Percentiles rank a stretch among this genome's conserved stretches.
These are phyloP conservation scores for Suillus luteus DNA, from an alignment of 768 basidiomycete species.

Conservation along the genomic window DNA sequence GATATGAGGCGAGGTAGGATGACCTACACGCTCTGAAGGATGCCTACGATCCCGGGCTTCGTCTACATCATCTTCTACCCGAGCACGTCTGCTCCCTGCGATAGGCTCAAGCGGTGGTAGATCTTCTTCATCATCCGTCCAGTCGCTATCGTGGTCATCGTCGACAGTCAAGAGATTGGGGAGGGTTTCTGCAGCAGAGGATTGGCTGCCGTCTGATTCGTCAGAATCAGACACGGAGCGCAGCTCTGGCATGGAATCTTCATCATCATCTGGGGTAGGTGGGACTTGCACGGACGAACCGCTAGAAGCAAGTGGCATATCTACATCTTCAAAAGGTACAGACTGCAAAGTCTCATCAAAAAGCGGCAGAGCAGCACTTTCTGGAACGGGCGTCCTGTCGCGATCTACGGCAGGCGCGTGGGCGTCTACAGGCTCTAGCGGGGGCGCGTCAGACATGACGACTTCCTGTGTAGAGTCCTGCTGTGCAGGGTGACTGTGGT, in stretches of 20 bases:
- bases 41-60: constrained; percentile 63
- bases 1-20: constrained; percentile 24
- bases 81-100: constrained; percentile 46
- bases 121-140: constrained; percentile 34
- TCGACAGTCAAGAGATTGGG: constrained; percentile 29
- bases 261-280: constrained; percentile 29
- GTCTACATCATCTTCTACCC: constrained; percentile 66
- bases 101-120: constrained; percentile 36
- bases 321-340: constrained; percentile 11
- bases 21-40: constrained; percentile 57
- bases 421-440: constrained; percentile 12
- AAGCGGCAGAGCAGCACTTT: constrained; percentile 10
- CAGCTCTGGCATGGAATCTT: constrained; percentile 45
- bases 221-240: constrained; percentile 41
- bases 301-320: constrained; percentile 10
- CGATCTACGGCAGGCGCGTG: constrained; percentile 1
- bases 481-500: constrained; percentile 12
- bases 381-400: constrained; percentile 10
- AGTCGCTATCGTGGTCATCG: constrained; percentile 31
- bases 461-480: constrained; percentile 4
- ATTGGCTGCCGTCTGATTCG: constrained; percentile 34
- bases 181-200: constrained; percentile 33
- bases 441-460: constrained; percentile 5
- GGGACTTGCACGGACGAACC: neutral
- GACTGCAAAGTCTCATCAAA: constrained; percentile 9